Percentiles rank a stretch among this genome's conserved stretches.
These are phyloP conservation scores for Tetracladium maxilliforme DNA, from an alignment of 2,329 filamentous ascomycete species.

Conservation along the genomic window DNA sequence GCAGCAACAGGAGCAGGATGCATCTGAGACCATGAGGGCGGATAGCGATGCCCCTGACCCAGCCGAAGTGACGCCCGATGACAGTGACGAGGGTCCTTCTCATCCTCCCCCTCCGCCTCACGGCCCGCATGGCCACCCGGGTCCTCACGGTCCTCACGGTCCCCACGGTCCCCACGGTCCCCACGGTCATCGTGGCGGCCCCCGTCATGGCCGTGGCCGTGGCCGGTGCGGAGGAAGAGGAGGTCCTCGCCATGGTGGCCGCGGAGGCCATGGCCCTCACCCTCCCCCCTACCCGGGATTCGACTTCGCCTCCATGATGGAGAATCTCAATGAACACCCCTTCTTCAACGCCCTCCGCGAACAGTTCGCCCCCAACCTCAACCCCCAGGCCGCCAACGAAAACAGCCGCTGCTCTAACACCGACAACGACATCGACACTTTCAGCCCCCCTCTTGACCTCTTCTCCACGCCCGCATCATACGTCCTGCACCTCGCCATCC, in stretches of 20 bases:
- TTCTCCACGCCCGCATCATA: constrained; percentile 55
- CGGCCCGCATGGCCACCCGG: too few species aligned
- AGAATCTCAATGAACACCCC: constrained; percentile 10
- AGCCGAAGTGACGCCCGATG: too few species aligned
- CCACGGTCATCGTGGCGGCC: constrained; percentile 7
- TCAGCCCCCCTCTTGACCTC: constrained; percentile 56
- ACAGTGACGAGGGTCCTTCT: too few species aligned
- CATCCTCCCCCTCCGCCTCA: too few species aligned
- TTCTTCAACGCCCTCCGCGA: constrained; percentile 12
- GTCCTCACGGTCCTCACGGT: constrained; percentile 3
- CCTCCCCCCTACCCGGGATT: constrained; percentile 10
- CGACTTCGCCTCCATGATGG: constrained; percentile 11
- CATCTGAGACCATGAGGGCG: too few species aligned
- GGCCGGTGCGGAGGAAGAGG: constrained; percentile 4
- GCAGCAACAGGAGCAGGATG: too few species aligned
- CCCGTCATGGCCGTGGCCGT: constrained; percentile 7
- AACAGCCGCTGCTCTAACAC: constrained; percentile 5
- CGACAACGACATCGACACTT: constrained; percentile 21
- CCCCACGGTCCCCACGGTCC: constrained; percentile 3
- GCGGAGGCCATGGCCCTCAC: constrained; percentile 4
- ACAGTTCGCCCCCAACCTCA: constrained; percentile 10
- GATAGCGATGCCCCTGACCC: too few species aligned
- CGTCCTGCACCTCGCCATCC: constrained; percentile 58
- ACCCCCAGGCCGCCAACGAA: constrained; percentile 6
- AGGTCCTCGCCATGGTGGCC: constrained; percentile 8